A percentile compares a stretch with the other conserved stretches of the same genome.
phyloP scores from a whole-genome alignment of 164 flowering plant genomes.

The Buxus sempervirens region DNA sequence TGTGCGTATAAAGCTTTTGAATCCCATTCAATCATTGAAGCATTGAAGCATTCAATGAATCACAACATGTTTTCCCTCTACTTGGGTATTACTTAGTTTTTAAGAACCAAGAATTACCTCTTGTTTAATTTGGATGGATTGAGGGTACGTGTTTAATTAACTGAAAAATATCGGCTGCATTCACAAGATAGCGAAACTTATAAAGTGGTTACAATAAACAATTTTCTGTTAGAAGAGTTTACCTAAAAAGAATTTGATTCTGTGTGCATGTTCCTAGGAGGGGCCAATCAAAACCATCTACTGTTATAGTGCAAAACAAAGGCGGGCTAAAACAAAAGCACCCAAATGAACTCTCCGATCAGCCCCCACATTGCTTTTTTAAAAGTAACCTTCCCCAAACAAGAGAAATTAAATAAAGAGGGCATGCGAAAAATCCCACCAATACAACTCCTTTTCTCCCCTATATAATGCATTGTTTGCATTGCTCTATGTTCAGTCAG shows the following conservation, averaged over 20 bases:
- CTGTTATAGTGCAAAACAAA: slow-evolving; percentile 17
- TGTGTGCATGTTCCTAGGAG: background rate
- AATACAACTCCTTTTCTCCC: slow-evolving; percentile 10
- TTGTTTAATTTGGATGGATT: too few species aligned
- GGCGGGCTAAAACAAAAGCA: slow-evolving; percentile 9
- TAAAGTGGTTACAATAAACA: background rate
- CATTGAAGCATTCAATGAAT: too few species aligned
- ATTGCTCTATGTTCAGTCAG: slow-evolving; percentile 37
- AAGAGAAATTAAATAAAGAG: slow-evolving; percentile 13
- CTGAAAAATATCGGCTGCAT: too few species aligned
- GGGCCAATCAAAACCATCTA: slow-evolving; percentile 21
- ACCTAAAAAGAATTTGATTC: background rate
- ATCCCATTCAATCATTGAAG: too few species aligned
- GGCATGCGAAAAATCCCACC: slow-evolving; percentile 21
- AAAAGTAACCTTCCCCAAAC: slow-evolving; percentile 18
- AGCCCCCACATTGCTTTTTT: slow-evolving; percentile 26
- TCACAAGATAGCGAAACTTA: too few species aligned
- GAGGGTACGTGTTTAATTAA: too few species aligned
- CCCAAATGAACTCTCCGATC: slow-evolving; percentile 12
- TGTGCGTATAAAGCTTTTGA: too few species aligned
- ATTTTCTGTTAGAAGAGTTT: background rate
- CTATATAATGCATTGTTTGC: slow-evolving; percentile 34
- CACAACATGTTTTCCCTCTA: too few species aligned
- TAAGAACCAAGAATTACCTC: too few species aligned
- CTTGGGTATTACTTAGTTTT: too few species aligned